Evolutionary conservation across 805 yeast genomes (phyloP), one percentile per base, ranked within the genome.

Genomic region (Nakazawaea peltata): DNA sequence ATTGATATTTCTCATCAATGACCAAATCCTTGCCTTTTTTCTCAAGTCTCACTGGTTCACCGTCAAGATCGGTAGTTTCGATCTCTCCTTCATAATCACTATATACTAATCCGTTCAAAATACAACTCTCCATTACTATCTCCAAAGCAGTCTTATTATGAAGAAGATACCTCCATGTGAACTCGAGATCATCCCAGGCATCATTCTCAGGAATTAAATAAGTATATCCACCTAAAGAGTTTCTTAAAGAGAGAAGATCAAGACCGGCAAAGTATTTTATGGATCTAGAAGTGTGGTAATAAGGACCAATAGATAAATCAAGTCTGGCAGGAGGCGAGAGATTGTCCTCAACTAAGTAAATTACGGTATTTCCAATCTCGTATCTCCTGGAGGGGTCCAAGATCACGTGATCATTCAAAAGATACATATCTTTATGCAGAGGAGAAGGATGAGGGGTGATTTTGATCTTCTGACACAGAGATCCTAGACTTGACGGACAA

Each of bases 191-290:
- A 16, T 68, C 66, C 95, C 95, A 87, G 0, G 88, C 71, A 28
- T 65, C 61, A 21, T 81, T 76, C 39, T 87, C 78, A 0, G 97
- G 97, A 19, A 88, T 59, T 35, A 88, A 71, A 0, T 80, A 57
- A 0, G 96, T 74, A 58, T 86, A 85, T 0, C 94, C 94, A 15
- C 60, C 48, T 15, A 59, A 54, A 19, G 48, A 49, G 39, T 78
- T 80, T 10, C 67, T 58, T 28, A 81, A 61, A 39, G 71, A 69
- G 16, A 74, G 56, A 22, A 84, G 52, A 7, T 64, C 67, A 28
- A 74, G 63, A 12, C 67, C 56, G 32, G 71, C 66, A 40, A 88
- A 53, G 44, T 73, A 74, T 13, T 65, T 59, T 31, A 86, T 49
- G 0, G 94, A 77, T 41, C 63, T 71, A 3, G 94, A 70, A 47